These are phyloP conservation scores for Lasiodiplodia citricola DNA, from an alignment of 2,329 filamentous ascomycete species.

Conservation along the genomic window DNA sequence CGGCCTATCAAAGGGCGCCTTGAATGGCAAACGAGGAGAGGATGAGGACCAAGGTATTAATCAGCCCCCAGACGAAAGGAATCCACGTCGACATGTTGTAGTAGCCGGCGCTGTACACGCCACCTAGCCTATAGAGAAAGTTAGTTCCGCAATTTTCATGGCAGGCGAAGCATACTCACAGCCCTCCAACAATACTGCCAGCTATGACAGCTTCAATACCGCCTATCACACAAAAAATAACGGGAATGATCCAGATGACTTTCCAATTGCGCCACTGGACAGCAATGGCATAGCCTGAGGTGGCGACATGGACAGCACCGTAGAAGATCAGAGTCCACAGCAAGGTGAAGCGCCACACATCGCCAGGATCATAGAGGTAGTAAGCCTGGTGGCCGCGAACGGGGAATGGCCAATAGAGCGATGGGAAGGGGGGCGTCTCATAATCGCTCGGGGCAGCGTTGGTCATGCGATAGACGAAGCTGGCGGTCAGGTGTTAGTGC, in stretches of 20 bases:
- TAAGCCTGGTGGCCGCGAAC: constrained; percentile 60
- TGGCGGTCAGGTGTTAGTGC: constrained; percentile 31
- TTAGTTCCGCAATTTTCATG: background rate
- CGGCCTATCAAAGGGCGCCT: constrained; percentile 70
- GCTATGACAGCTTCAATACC: constrained; percentile 78
- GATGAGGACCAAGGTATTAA: constrained; percentile 81
- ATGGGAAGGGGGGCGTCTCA: constrained; percentile 74
- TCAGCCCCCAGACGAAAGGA: constrained; percentile 84
- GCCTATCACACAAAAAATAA: constrained; percentile 73
- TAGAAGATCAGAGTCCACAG: constrained; percentile 86
- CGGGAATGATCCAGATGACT: constrained; percentile 71
- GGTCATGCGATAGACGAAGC: constrained; percentile 52
- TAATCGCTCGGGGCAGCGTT: constrained; percentile 63
- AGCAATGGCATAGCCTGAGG: constrained; percentile 71
- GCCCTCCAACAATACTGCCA: constrained; percentile 78
- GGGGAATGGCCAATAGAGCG: constrained; percentile 76
- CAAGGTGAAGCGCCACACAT: constrained; percentile 87
- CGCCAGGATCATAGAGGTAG: constrained; percentile 74
- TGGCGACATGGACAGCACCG: constrained; percentile 73
- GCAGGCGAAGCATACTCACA: constrained; percentile 61
- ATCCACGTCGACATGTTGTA: constrained; percentile 96
- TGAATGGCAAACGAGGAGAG: constrained; percentile 93
- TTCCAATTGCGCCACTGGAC: constrained; percentile 68
- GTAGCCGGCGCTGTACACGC: constrained; percentile 79
- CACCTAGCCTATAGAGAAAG: constrained; percentile 66